Conservation (phyloP, 495 filamentous ascomycete species). For the Glarea lozoyensis region DNA sequence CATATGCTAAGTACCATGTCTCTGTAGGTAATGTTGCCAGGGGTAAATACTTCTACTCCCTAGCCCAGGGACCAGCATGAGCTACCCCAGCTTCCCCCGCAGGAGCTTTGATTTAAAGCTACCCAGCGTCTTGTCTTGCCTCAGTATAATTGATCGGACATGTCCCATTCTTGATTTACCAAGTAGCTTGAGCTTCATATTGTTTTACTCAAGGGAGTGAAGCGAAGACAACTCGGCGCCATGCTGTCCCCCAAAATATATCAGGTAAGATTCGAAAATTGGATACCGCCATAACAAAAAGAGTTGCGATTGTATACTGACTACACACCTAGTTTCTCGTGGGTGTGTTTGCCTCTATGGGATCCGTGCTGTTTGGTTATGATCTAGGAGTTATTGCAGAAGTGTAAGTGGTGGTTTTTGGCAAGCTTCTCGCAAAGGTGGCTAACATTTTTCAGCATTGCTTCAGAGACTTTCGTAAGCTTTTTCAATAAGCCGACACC, state of each 20-base stretch:
- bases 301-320: neutral
- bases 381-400: constrained; percentile 50
- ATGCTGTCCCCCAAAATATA: constrained; percentile 8
- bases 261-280: constrained; percentile 6
- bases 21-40: too few relatives aligned
- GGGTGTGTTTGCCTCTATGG: constrained; percentile 53
- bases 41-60: too few relatives aligned
- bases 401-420: constrained; percentile 48
- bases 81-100: constrained; percentile 1
- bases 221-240: too few relatives aligned
- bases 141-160: neutral
- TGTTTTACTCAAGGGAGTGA: too few relatives aligned
- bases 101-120: neutral
- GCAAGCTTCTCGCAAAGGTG: constrained; percentile 33
- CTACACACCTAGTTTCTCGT: constrained; percentile 40
- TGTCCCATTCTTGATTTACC: neutral
- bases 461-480: constrained; percentile 5
- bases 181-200: neutral
- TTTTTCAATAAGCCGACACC: constrained; percentile 30
- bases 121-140: neutral
- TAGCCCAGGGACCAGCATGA: neutral
- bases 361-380: constrained; percentile 48
- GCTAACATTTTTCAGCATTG: constrained; percentile 5
- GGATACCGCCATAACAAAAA: neutral
- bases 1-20: too few relatives aligned